Conservation (phyloP, 2,329 filamentous ascomycete genomes). For the Beauveria scarabaeidicola region DNA sequence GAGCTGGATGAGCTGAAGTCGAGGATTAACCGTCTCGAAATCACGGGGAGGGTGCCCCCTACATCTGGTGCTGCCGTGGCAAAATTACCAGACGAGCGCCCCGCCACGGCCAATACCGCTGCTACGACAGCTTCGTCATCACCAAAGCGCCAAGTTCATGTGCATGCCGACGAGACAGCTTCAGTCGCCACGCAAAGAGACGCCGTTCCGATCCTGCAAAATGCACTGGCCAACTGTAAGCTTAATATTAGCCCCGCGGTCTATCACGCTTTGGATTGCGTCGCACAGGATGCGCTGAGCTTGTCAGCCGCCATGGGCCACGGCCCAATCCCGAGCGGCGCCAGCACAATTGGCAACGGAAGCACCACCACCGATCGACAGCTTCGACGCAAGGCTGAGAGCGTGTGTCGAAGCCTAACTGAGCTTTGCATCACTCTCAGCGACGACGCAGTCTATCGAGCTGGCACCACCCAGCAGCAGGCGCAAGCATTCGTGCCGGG, state of each 20-base stretch:
- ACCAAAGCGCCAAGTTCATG: conserved; percentile 53
- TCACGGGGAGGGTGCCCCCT: conserved; percentile 78
- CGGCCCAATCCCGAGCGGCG: conserved; percentile 58
- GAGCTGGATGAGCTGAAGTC: conserved; percentile 94
- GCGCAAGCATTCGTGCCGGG: conserved; percentile 7
- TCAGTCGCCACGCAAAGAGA: conserved; percentile 42
- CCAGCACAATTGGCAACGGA: conserved; percentile 50
- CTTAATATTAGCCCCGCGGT: conserved; percentile 60
- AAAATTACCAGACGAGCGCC: conserved; percentile 67
- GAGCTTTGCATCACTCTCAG: conserved; percentile 83
- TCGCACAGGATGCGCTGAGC: conserved; percentile 71
- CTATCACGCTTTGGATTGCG: conserved; percentile 70
- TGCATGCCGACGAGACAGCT: conserved; percentile 29
- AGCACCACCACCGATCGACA: conserved; percentile 66
- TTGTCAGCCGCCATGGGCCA: conserved; percentile 72
- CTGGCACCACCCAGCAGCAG: neutral
- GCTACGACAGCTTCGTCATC: conserved; percentile 86
- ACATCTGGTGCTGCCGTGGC: conserved; percentile 75
- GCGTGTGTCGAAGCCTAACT: conserved; percentile 83
- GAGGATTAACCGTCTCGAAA: conserved; percentile 79
- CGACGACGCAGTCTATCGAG: conserved; percentile 41
- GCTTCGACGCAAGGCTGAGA: conserved; percentile 81
- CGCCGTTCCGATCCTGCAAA: conserved; percentile 68
- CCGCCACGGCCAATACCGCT: conserved; percentile 82
- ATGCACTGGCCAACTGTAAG: conserved; percentile 73